Conservation (phyloP, 2,329 filamentous ascomycete genomes). For the Chrysoporthe cubensis region DNA sequence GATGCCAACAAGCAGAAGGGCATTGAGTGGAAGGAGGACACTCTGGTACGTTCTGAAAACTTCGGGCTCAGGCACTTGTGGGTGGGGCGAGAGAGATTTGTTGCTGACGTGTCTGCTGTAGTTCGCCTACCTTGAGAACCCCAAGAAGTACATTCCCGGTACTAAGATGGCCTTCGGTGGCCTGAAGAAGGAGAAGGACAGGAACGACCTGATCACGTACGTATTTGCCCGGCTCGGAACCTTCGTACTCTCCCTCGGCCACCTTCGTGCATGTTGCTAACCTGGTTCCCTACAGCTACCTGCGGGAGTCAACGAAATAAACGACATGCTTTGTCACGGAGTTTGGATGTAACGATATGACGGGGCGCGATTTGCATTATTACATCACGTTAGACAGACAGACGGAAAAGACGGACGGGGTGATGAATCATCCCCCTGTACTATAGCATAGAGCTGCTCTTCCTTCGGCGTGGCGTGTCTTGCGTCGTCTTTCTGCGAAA, state of each 20-base stretch:
- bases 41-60: slow-evolving; percentile 65
- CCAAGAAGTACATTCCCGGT: slow-evolving; percentile 99
- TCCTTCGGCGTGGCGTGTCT: slow-evolving; percentile 28
- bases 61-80: neutral
- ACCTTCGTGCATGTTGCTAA: neutral
- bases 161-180: slow-evolving; percentile 99
- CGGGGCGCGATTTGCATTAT: slow-evolving; percentile 32
- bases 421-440: slow-evolving; percentile 22
- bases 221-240: slow-evolving; percentile 40
- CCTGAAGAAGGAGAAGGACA: slow-evolving; percentile 99
- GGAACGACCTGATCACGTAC: slow-evolving; percentile 98
- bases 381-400: slow-evolving; percentile 32
- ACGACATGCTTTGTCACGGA: slow-evolving; percentile 35
- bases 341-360: slow-evolving; percentile 28
- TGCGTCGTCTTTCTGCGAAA: slow-evolving; percentile 21
- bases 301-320: slow-evolving; percentile 73
- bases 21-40: slow-evolving; percentile 82
- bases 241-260: neutral
- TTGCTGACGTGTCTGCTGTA: slow-evolving; percentile 10
- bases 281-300: slow-evolving; percentile 53
- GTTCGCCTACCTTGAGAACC: slow-evolving; percentile 99
- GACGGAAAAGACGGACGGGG: slow-evolving; percentile 24
- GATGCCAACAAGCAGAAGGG: slow-evolving; percentile 99
- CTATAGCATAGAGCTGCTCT: slow-evolving; percentile 30
- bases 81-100: neutral